Conservation (phyloP, 106 monocot genomes). For the Allium fistulosum region DNA sequence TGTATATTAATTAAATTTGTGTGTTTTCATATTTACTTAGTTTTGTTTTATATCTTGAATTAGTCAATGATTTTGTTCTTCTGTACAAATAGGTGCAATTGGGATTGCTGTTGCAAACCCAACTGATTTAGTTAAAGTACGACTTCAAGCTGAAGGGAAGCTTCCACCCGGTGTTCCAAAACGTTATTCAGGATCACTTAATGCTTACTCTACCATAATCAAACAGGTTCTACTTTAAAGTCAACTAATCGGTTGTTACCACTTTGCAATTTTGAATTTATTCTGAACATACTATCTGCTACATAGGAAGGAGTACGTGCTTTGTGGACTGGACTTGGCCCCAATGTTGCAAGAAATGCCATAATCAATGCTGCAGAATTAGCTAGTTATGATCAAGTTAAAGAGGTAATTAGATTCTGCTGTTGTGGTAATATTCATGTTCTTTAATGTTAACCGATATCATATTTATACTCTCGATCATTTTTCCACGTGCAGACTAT, state of each 20-base stretch:
- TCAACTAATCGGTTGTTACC: not conserved
- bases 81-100: conserved; percentile 47
- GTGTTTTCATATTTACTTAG: not conserved
- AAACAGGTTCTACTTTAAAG: conserved; percentile 47
- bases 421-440: not conserved
- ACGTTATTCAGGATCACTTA: conserved; percentile 84
- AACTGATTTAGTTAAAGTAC: conserved; percentile 94
- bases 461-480: conserved; percentile 14
- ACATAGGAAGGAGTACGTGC: conserved; percentile 73
- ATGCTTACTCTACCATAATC: conserved; percentile 86
- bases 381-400: conserved; percentile 98
- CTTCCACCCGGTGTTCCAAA: conserved; percentile 71
- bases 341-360: conserved; percentile 95
- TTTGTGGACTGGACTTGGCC: conserved; percentile 92
- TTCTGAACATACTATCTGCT: conserved; percentile 3
- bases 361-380: conserved; percentile 98
- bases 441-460: not conserved
- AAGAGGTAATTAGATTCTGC: conserved; percentile 40
- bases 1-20: not conserved
- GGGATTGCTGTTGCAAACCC: conserved; percentile 88
- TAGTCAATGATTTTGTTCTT: not conserved
- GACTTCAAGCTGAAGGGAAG: conserved; percentile 98
- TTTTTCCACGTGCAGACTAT: conserved; percentile 36
- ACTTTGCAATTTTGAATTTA: not conserved
- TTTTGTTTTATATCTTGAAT: not conserved